Evolutionary conservation across 441 rosid genomes (phyloP).

Genomic region (Metrosideros polymorpha): DNA sequence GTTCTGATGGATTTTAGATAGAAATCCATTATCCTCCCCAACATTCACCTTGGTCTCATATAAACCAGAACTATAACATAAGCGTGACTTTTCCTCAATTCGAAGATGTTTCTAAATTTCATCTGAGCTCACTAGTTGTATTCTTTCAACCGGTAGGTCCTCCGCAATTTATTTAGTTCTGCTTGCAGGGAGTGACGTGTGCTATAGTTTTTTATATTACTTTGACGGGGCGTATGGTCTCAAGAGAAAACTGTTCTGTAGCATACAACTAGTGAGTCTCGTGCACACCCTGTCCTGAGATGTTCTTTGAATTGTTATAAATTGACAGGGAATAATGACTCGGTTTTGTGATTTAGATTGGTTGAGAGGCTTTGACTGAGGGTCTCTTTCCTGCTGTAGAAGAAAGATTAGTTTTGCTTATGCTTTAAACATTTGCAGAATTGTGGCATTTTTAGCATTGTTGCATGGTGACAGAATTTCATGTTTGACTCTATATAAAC

Average conservation of each 20-base stretch:
- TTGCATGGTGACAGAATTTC: background rate
- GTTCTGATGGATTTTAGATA: too few species aligned
- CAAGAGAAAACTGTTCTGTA: constrained; percentile 76
- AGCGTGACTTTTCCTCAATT: too few species aligned
- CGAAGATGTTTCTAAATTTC: too few species aligned
- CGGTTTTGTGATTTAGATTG: constrained; percentile 43
- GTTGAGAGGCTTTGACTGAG: constrained; percentile 85
- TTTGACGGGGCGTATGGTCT: constrained; percentile 79
- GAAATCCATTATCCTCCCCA: too few species aligned
- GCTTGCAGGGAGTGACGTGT: too few species aligned
- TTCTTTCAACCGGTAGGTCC: too few species aligned
- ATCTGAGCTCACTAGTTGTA: too few species aligned
- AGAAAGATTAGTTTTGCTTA: constrained; percentile 52
- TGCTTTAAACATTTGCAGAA: background rate
- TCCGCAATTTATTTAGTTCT: too few species aligned
- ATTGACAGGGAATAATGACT: constrained; percentile 5
- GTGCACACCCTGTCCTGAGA: background rate
- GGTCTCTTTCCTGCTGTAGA: constrained; percentile 69
- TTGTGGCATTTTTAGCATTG: background rate
- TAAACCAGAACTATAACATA: too few species aligned
- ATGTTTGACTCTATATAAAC: background rate
- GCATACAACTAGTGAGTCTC: constrained; percentile 51
- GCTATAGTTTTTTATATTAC: background rate
- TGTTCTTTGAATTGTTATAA: background rate
- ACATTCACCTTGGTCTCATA: too few species aligned